These are phyloP conservation scores for Talaromyces sp. DNA, from an alignment of 2,329 filamentous ascomycete genomes.

Conservation along the genomic window DNA sequence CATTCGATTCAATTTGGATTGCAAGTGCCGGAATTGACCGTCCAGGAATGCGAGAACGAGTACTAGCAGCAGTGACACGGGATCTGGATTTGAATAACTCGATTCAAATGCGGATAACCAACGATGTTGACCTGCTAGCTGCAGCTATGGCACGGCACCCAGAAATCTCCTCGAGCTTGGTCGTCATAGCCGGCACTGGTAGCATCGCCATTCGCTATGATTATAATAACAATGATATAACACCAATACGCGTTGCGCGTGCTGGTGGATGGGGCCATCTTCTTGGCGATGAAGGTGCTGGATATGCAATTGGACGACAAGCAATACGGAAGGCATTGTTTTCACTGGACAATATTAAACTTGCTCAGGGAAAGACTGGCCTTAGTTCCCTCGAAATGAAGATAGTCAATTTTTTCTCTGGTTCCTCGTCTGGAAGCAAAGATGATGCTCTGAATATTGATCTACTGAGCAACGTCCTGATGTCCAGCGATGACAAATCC, in stretches of 20 bases:
- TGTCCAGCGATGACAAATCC: conserved; percentile 1
- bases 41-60: conserved; percentile 25
- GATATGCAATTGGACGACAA: conserved; percentile 40
- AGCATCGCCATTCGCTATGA: conserved; percentile 43
- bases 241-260: conserved; percentile 30
- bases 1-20: conserved; percentile 37
- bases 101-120: conserved; percentile 31
- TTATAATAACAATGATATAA: conserved; percentile 17
- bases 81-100: conserved; percentile 28
- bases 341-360: conserved; percentile 27
- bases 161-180: conserved; percentile 25
- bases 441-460: background rate
- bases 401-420: conserved; percentile 10
- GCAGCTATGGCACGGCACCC: conserved; percentile 23
- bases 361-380: conserved; percentile 14
- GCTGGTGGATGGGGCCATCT: conserved; percentile 46
- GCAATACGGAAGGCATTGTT: conserved; percentile 35
- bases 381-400: conserved; percentile 6
- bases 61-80: conserved; percentile 28
- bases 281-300: conserved; percentile 45
- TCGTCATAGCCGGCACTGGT: conserved; percentile 45
- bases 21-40: conserved; percentile 43
- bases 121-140: conserved; percentile 42
- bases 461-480: conserved; percentile 11
- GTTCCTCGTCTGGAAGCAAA: background rate